These are phyloP conservation scores for Ophiostoma populinum DNA, from an alignment of 2,329 filamentous ascomycete genomes.

Conservation along the genomic window DNA sequence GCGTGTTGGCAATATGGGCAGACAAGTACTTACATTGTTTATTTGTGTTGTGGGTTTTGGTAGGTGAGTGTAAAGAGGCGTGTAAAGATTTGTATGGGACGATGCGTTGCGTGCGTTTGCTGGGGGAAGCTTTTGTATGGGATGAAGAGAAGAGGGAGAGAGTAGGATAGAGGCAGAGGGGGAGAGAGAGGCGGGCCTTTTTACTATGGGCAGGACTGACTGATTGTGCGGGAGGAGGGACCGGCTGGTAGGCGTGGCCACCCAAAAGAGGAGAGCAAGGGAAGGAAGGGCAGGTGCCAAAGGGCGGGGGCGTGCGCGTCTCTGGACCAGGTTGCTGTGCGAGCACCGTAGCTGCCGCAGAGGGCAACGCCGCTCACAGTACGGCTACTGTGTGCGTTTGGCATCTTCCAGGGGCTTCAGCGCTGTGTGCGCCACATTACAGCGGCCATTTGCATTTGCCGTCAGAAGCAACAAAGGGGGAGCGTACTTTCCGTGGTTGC, in stretches of 20 bases:
- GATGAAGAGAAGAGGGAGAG: constrained; percentile 26
- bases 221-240: constrained; percentile 31
- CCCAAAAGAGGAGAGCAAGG: constrained; percentile 1
- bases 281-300: constrained; percentile 6
- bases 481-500: no score
- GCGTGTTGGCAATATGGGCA: constrained; percentile 22
- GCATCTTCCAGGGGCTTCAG: no score
- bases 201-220: constrained; percentile 45
- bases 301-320: constrained; percentile 10
- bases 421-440: no score
- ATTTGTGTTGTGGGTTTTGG: constrained; percentile 24
- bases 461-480: no score
- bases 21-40: constrained; percentile 35
- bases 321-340: no score
- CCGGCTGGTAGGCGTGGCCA: constrained; percentile 2
- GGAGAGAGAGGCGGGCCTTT: constrained; percentile 37
- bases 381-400: no score
- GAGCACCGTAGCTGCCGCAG: no score
- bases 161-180: constrained; percentile 35
- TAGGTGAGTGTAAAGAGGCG: constrained; percentile 19
- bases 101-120: constrained; percentile 20
- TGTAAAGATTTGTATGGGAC: constrained; percentile 30
- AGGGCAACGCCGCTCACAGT: no score
- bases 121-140: constrained; percentile 42
- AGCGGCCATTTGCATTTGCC: no score